A percentile compares a stretch with the other conserved stretches of the same genome.
Evolutionary conservation across 257 asterid species (phyloP).

Genomic region (Ehretia macrophylla): DNA sequence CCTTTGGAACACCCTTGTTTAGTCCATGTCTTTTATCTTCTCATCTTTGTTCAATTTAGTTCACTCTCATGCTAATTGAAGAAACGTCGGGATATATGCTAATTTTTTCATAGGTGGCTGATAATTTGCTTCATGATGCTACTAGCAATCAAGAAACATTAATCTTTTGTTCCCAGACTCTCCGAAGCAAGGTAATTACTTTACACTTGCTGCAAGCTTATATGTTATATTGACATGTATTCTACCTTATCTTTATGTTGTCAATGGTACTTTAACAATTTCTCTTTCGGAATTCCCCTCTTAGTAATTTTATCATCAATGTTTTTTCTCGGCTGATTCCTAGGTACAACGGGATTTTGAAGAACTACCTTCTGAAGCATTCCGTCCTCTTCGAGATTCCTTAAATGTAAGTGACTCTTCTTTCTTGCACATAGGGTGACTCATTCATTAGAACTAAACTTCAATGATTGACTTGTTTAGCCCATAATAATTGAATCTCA

Average conservation of each 20-base stretch:
- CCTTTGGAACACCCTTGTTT: too few relatives aligned
- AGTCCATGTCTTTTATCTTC: too few relatives aligned
- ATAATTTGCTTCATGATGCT: conserved; percentile 91
- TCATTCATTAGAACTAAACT: too few relatives aligned
- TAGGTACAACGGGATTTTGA: conserved; percentile 99
- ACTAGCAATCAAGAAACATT: conserved; percentile 90
- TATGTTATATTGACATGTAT: too few relatives aligned
- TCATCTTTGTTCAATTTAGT: too few relatives aligned
- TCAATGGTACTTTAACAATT: too few relatives aligned
- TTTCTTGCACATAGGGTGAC: too few relatives aligned
- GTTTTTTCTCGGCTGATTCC: conserved; percentile 14
- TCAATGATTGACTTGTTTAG: too few relatives aligned
- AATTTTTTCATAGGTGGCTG: conserved; percentile 73
- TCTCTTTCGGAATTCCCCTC: too few relatives aligned
- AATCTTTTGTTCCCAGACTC: conserved; percentile 97
- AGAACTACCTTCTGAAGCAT: conserved; percentile 97
- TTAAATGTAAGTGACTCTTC: conserved; percentile 59
- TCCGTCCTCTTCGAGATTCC: conserved; percentile 81
- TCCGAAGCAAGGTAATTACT: conserved; percentile 99
- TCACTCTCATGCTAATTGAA: background rate
- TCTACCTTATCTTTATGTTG: too few relatives aligned
- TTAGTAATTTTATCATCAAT: too few relatives aligned
- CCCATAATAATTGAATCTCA: too few relatives aligned
- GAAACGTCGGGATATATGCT: conserved; percentile 2
- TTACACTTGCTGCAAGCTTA: background rate